Conservation (phyloP, 768 basidiomycete genomes). For the Macrolepiota fuliginosa region DNA sequence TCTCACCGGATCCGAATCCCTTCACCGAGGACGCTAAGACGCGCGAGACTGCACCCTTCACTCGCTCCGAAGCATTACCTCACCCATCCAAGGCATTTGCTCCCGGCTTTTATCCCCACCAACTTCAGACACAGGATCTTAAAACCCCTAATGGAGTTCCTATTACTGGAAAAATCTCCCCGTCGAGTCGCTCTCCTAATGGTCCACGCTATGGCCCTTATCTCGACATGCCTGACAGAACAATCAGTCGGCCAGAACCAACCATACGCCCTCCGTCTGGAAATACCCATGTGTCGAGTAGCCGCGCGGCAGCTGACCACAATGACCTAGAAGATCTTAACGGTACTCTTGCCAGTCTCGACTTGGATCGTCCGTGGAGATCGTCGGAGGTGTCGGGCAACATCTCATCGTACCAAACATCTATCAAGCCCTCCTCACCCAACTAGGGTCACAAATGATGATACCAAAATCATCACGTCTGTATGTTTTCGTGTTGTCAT, state of each 20-base stretch:
- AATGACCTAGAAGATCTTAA: conserved; percentile 64
- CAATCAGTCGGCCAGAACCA: conserved; percentile 42
- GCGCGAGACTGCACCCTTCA: conserved; percentile 35
- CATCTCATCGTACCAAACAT: conserved; percentile 10
- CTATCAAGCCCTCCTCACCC: conserved; percentile 17
- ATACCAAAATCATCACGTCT: conserved; percentile 11
- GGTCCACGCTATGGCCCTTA: conserved; percentile 45
- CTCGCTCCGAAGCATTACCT: conserved; percentile 39
- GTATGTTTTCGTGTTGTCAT: conserved; percentile 26
- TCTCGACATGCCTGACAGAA: conserved; percentile 39
- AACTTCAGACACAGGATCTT: conserved; percentile 35
- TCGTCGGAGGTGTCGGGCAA: conserved; percentile 18
- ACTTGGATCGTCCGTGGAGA: conserved; percentile 48
- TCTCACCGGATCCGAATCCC: conserved; percentile 72
- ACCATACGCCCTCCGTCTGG: conserved; percentile 57
- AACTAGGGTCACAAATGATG: conserved; percentile 12
- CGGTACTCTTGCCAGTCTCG: conserved; percentile 72
- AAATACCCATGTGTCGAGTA: conserved; percentile 25
- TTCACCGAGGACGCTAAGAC: conserved; percentile 23
- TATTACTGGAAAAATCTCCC: conserved; percentile 35
- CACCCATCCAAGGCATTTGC: conserved; percentile 49
- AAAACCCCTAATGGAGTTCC: conserved; percentile 21
- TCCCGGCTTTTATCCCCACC: conserved; percentile 45
- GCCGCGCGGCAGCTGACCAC: conserved; percentile 43
- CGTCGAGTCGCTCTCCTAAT: conserved; percentile 41